Evolutionary conservation across 768 basidiomycete species (phyloP), one percentile per base, ranked within the genome.

Genomic region (Auriscalpium vulgare): DNA sequence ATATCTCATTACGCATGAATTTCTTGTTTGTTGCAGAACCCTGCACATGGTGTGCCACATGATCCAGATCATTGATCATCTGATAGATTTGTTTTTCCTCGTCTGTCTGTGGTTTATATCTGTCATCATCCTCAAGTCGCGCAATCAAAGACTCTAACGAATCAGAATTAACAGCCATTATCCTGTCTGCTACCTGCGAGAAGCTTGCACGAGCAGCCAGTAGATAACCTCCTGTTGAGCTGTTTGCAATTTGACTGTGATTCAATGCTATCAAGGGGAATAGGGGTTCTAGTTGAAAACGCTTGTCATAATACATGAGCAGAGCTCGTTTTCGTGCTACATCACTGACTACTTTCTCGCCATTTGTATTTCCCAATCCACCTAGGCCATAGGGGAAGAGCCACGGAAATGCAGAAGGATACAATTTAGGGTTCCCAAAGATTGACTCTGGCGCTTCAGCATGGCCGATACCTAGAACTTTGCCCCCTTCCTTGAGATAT

Each of bases 361-460:
- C 7, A 8, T 35, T 37, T 8, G 44, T 19, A 61, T 65, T 55
- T 4, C 70, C 71, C 10, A 75, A 63, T 0, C 71, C 72, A 8
- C 73, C 75, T 10, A 60, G 19, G 0, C 75, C 72, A 63, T 75
- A 75, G 0, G 73, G 74, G 58, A 72, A 77, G 1, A 75, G 55
- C 72, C 74, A 75, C 0, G 73, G 73, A 62, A 72, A 74, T 70
- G 71, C 71, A 14, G 65, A 59, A 2, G 75, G 71, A 60, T 71
- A 75, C 1, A 72, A 51, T 4, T 62, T 51, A 3, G 68, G 66
- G 57, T 76, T 74, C n/a, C 70, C 53, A 38, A 66, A 75, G 13
- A 72, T 67, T 4, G 66, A 67, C 44, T 71, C 61, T 14, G 67
- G 63, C 2, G 58, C 45, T 6, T 43, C 35, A 6, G 57, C 53